phyloP scores from a whole-genome alignment of 2,329 filamentous ascomycete species.

The Pyrenochaeta sp. region DNA sequence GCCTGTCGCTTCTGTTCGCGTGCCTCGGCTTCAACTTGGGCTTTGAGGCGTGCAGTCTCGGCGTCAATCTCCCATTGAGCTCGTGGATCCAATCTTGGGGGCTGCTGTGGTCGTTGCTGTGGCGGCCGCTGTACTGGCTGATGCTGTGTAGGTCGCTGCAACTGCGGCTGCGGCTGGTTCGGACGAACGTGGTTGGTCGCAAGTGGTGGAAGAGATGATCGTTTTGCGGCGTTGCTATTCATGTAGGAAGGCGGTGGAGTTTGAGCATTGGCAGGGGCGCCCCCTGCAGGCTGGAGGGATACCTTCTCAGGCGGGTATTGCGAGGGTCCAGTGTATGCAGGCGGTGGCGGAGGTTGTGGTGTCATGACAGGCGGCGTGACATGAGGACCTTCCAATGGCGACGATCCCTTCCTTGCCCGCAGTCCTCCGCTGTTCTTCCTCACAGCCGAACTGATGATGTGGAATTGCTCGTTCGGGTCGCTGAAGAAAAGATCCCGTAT shows the following conservation, averaged over 20 bases:
- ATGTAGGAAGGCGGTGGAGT: constrained; percentile 26
- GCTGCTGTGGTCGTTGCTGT: constrained; percentile 35
- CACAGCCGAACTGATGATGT: constrained; percentile 64
- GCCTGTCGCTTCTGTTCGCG: constrained; percentile 57
- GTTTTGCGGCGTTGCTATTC: constrained; percentile 29
- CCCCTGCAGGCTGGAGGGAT: constrained; percentile 20
- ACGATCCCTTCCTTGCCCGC: constrained; percentile 45
- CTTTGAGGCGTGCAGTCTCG: constrained; percentile 58
- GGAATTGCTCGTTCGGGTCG: constrained; percentile 78
- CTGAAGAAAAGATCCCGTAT: constrained; percentile 71
- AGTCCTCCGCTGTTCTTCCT: constrained; percentile 50
- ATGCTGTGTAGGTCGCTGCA: constrained; percentile 7
- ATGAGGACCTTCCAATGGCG: constrained; percentile 37
- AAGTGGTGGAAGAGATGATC: constrained; percentile 39
- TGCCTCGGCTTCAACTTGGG: constrained; percentile 54
- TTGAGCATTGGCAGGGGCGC: constrained; percentile 22
- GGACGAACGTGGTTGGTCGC: constrained; percentile 31
- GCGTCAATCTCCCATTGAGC: constrained; percentile 62
- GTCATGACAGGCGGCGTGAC: constrained; percentile 44
- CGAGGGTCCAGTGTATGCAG: constrained; percentile 30
- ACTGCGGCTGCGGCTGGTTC: constrained; percentile 11
- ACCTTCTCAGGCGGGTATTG: constrained; percentile 33
- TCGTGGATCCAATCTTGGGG: constrained; percentile 57
- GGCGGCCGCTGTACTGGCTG: constrained; percentile 8
- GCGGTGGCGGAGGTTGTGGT: constrained; percentile 38